A percentile compares a stretch with the other conserved stretches of the same genome.
phyloP scores from a whole-genome alignment of 2,329 filamentous ascomycete genomes.

The Aureobasidium uvarum region DNA sequence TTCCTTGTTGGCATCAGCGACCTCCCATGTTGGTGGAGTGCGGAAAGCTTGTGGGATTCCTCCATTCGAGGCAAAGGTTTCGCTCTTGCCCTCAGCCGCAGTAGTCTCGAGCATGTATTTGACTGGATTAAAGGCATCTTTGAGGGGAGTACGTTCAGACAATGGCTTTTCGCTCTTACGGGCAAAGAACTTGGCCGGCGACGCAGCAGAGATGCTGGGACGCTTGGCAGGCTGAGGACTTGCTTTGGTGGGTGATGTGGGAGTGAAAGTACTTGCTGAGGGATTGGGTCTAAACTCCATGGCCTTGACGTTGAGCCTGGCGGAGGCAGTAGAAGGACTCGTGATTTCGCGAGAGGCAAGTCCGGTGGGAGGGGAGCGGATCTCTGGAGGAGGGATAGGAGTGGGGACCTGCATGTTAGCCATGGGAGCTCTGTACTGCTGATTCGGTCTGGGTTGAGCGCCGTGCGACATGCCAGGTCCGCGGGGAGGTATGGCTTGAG shows the following conservation, averaged over 20 bases:
- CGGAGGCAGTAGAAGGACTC: constrained; percentile 55
- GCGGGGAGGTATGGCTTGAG: constrained; percentile 20
- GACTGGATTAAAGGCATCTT: constrained; percentile 60
- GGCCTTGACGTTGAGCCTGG: constrained; percentile 61
- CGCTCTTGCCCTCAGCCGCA: constrained; percentile 50
- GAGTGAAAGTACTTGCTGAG: constrained; percentile 77
- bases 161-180: constrained; percentile 68
- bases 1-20: constrained; percentile 66
- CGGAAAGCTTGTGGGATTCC: constrained; percentile 83
- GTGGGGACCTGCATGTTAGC: constrained; percentile 10
- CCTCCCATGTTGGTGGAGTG: constrained; percentile 81
- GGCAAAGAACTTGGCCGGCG: constrained; percentile 61
- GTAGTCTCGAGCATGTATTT: constrained; percentile 66
- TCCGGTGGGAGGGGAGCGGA: constrained; percentile 61
- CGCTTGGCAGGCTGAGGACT: constrained; percentile 35
- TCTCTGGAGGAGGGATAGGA: constrained; percentile 25
- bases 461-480: constrained; percentile 16
- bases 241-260: constrained; percentile 59
- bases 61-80: constrained; percentile 71
- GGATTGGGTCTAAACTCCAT: constrained; percentile 83
- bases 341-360: constrained; percentile 55
- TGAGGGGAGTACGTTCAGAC: constrained; percentile 54
- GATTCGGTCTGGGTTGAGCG: not conserved
- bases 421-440: constrained; percentile 20
- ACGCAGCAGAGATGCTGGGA: constrained; percentile 35